Evolutionary conservation across 805 yeast species (phyloP).

Genomic region (Ascoidea tarda): DNA sequence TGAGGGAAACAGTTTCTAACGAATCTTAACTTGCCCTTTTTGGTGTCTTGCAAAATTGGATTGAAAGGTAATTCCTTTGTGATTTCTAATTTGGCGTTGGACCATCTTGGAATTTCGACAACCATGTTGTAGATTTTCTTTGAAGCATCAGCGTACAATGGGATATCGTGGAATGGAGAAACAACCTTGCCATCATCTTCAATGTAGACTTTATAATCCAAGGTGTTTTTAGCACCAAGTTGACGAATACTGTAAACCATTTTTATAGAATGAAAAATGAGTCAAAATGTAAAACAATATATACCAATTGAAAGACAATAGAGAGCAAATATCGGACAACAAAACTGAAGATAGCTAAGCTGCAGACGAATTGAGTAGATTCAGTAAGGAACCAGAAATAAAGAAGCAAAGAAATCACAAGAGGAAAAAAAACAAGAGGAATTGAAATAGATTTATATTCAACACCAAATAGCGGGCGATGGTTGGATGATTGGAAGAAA

Average conservation of each 20-base stretch:
- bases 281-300: too few species aligned
- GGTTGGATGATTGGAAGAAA: too few species aligned
- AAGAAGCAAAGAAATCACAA: too few species aligned
- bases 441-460: too few species aligned
- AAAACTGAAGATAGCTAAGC: too few species aligned
- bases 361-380: too few species aligned
- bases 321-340: too few species aligned
- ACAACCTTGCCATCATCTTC: constrained; percentile 91
- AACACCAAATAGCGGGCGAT: too few species aligned
- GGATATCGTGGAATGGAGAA: constrained; percentile 91
- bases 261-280: constrained; percentile 1
- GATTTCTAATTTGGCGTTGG: constrained; percentile 94
- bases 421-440: too few species aligned
- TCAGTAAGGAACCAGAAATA: too few species aligned
- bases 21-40: constrained; percentile 91
- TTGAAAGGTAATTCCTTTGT: constrained; percentile 71
- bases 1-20: constrained; percentile 98
- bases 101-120: constrained; percentile 98
- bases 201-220: constrained; percentile 82
- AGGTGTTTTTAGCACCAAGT: constrained; percentile 90
- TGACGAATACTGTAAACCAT: constrained; percentile 84
- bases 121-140: constrained; percentile 80
- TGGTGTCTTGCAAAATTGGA: constrained; percentile 95
- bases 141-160: constrained; percentile 87
- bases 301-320: too few species aligned